Conservation (phyloP, 1,284 basidiomycete species). For the Ustilago sp. region DNA sequence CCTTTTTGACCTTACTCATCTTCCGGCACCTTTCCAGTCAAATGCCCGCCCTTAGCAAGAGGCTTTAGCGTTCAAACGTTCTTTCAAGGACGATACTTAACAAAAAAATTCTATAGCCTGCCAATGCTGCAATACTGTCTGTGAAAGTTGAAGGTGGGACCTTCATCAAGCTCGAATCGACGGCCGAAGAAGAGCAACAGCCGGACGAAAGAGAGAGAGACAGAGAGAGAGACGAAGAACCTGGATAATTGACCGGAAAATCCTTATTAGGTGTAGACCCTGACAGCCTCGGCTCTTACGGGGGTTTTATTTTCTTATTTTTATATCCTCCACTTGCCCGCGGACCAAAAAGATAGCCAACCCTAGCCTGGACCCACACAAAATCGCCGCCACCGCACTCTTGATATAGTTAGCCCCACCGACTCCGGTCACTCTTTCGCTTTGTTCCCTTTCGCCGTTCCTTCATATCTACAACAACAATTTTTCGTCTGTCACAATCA, state of each 20-base stretch:
- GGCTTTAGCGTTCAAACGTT: no score
- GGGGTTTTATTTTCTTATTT: constrained; percentile 1
- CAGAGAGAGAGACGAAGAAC: no score
- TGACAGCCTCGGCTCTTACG: not conserved
- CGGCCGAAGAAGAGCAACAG: not conserved
- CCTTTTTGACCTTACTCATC: no score
- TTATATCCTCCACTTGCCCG: constrained; percentile 14
- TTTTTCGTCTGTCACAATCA: constrained; percentile 1
- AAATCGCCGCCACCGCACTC: constrained; percentile 9
- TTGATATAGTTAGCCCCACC: constrained; percentile 20
- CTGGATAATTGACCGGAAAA: constrained; percentile 9
- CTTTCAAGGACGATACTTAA: no score
- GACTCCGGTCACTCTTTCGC: not conserved
- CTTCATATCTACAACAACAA: constrained; percentile 8
- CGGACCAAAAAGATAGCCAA: constrained; percentile 1
- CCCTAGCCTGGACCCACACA: constrained; percentile 1
- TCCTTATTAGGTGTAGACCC: not conserved
- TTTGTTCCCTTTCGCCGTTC: not conserved
- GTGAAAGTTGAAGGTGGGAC: not conserved
- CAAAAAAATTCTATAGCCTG: no score
- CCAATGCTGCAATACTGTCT: no score
- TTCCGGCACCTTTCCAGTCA: no score
- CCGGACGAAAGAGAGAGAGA: no score
- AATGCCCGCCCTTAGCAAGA: no score
- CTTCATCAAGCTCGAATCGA: not conserved